Evolutionary conservation across 495 filamentous ascomycete genomes (phyloP), one percentile per base, ranked within the genome.

Genomic region (Clohesyomyces aquaticus): DNA sequence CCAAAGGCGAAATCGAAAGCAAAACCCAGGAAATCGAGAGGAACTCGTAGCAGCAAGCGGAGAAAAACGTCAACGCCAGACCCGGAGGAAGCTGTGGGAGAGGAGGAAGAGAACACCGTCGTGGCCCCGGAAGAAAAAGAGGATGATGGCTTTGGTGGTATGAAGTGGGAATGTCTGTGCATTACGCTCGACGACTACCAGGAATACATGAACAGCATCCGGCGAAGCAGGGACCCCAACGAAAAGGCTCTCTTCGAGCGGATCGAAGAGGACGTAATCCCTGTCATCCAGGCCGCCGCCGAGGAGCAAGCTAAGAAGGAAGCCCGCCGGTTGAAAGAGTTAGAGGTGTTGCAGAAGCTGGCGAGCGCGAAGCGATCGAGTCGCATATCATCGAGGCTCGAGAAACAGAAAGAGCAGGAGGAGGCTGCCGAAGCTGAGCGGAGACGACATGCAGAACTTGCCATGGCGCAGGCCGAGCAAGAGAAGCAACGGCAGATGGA

Each of bases 351-450:
- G 66, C 85, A 93, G 71, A 89, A 93, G 68, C 79, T 98, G 64
- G 92, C 91, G n/a, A 88, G 88, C 42, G 93, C 94, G 0, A 98
- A 98, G 77, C 80, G 94, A 58, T 97, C 94, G 0, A 93, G 90
- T 65, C 86, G 94, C 51, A 81, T 98, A 51, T 91, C 91, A 32
- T 81, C 83, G 55, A 96, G 91, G 75, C 76, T 84, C 26, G 89
- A 96, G 73, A 88, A 85, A 55, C 90, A 91, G 63, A 86, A 86
- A 65, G 75, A 85, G 55, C 86, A 91, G 23, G 87, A 90, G 57
- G 88, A 88, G 56, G 81, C 82, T 42, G 79, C 76, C 3, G 89
- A 92, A 66, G 89, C 88, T 25, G 86, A 91, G 60, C 83, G 82
- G 18, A 94, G 87, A 76, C 82, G 80, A 53, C 82, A 85, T 47